Evolutionary conservation across 768 basidiomycete species (phyloP).

Genomic region (Naganishia onofrii): DNA sequence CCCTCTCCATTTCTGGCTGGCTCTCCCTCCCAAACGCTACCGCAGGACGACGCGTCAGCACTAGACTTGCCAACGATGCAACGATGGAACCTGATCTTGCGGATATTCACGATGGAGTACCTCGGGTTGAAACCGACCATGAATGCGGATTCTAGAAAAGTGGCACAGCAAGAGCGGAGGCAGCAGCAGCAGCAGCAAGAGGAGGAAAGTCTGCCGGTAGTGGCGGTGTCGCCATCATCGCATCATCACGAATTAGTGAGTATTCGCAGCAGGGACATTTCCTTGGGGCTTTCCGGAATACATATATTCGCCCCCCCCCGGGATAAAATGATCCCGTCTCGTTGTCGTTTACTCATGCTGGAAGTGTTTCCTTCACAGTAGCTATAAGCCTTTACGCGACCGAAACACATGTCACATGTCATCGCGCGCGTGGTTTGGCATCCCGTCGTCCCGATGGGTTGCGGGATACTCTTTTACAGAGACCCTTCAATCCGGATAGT

Average conservation of each 20-base stretch:
- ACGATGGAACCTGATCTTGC: conserved; percentile 81
- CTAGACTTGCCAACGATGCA: conserved; percentile 80
- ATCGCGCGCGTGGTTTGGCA: too few relatives aligned
- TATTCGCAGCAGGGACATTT: neutral
- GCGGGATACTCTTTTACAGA: too few relatives aligned
- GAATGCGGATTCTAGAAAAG: neutral
- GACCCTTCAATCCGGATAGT: too few relatives aligned
- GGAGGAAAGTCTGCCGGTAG: neutral
- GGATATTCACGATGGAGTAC: conserved; percentile 88
- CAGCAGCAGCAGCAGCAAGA: neutral
- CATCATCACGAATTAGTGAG: conserved; percentile 9
- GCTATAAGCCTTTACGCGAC: conserved; percentile 3
- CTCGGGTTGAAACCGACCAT: conserved; percentile 57
- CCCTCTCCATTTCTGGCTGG: too few relatives aligned
- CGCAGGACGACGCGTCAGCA: conserved; percentile 82
- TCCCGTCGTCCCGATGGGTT: too few relatives aligned
- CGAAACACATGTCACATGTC: neutral
- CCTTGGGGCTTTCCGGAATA: neutral
- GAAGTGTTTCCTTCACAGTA: conserved; percentile 12
- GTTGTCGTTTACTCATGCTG: neutral
- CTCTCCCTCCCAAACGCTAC: too few relatives aligned
- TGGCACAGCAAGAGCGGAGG: neutral
- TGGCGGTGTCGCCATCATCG: neutral
- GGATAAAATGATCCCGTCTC: neutral
- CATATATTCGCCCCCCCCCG: neutral